Percentiles rank a stretch among this genome's conserved stretches.
Evolutionary conservation across 192 early-diverging fungal genomes (phyloP).

Genomic region (Rhizoclosmatium globosum): DNA sequence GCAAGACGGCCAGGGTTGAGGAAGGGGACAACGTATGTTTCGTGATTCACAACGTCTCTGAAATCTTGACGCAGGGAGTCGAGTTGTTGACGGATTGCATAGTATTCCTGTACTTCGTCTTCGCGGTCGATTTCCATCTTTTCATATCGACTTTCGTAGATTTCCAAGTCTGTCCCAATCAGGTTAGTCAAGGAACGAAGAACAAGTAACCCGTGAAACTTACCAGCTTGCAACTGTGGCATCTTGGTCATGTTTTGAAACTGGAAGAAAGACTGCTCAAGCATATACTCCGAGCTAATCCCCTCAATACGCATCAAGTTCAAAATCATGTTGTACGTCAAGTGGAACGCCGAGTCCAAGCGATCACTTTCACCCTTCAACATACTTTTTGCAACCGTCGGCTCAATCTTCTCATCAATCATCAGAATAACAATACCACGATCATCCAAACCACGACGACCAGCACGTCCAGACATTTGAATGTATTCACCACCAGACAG

Average conservation of each 20-base stretch:
- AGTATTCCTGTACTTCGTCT: slow-evolving; percentile 73
- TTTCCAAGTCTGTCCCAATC: slow-evolving; percentile 57
- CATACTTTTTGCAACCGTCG: slow-evolving; percentile 90
- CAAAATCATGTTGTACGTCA: slow-evolving; percentile 97
- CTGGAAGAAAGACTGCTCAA: slow-evolving; percentile 90
- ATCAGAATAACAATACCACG: slow-evolving; percentile 97
- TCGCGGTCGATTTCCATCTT: slow-evolving; percentile 74
- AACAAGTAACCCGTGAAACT: slow-evolving; percentile 31
- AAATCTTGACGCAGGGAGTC: slow-evolving; percentile 69
- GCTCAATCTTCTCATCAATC: slow-evolving; percentile 96
- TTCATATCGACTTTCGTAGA: slow-evolving; percentile 62
- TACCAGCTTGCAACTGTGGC: slow-evolving; percentile 75
- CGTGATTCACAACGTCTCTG: slow-evolving; percentile 82
- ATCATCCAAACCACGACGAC: slow-evolving; percentile 95
- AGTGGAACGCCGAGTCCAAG: slow-evolving; percentile 94
- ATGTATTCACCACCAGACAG: slow-evolving; percentile 94
- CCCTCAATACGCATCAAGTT: slow-evolving; percentile 96
- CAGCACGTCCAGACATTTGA: slow-evolving; percentile 99
- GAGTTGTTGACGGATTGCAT: slow-evolving; percentile 78
- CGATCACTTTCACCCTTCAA: slow-evolving; percentile 72
- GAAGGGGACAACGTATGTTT: slow-evolving; percentile 81
- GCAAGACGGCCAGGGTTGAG: slow-evolving; percentile 87
- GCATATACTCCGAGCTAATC: slow-evolving; percentile 90
- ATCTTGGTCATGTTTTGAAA: slow-evolving; percentile 89
- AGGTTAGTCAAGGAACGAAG: slow-evolving; percentile 8